Evolutionary conservation across 805 yeast species (phyloP), one percentile per base, ranked within the genome.

Genomic region (Candida easanensis): DNA sequence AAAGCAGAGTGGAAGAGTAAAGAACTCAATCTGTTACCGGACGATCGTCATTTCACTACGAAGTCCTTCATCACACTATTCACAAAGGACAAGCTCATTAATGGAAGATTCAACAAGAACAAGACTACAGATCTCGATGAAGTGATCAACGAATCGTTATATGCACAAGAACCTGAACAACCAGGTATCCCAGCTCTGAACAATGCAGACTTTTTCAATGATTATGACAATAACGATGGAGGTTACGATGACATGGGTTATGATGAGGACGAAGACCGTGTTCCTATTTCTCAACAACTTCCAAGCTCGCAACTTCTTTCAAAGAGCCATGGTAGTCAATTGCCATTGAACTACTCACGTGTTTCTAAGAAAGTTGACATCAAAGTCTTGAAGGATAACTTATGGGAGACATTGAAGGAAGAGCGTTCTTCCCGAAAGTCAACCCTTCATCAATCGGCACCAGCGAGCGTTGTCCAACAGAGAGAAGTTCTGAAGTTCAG

Each of bases 341-440:
- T 69, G 14, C 69, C 70, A 17, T 68, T 83, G 23, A 74, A 70
- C 47, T 86, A 79, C 57, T 82, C 95, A 2, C 72, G 83, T 40
- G 78, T 79, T 2, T 84, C 96, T 4, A 88, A 88, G 59, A 76
- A 79, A 46, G 93, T 89, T 28, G 93, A 88, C 58, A 83, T 89
- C 25, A 76, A 78, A 48, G 64, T 71, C n/a, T 68, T 88, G 42
- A 88, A 89, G 64, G 83, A 81, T 41, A 86, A 85, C 52, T 58
- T 88, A 18, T 88, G 96, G 95, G 69, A 70, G n/a, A 70, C 78
- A 1, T 66, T 81, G 16, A 66, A 62, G 23, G 35, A 46, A 19
- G 57, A 57, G 25, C 43, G 45, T 6, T 27, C 35, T 9, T 22
- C 50, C 2, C 43, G 50, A 31, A 39, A 19, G 38, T 47, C 52